Evolutionary conservation across 208 protist genomes (phyloP), one percentile per base, ranked within the genome.

Genomic region (Trypanosoma boissoni): DNA sequence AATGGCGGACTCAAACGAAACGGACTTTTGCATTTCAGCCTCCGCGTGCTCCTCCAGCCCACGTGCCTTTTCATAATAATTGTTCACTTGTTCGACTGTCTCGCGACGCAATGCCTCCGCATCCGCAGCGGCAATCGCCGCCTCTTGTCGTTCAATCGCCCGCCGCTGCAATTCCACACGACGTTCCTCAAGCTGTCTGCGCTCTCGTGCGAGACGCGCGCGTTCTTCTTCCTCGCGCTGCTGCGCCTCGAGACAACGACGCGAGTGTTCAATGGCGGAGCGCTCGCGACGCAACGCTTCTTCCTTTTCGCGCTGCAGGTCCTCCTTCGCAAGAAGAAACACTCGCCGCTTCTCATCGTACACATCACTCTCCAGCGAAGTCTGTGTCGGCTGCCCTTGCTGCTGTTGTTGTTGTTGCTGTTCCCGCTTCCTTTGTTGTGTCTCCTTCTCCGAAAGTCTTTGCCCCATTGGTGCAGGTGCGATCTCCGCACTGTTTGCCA

Each of bases 241-340:
- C 44, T 41, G 74, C 57, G 1, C 28, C 36, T 56, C 60, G 31
- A 53, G 66, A 2, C 65, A 55, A 3, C 67, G 64, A 23, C 59
- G 68, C 18, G 55, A 64, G 26, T 68, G 68, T 50, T 73, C 60
- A 14, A 24, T 46, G 45, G 20, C 37, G 12, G 52, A 34, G n/a
- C 72, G 51, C 44, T 79, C 72, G 29, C 74, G 50, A 58, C 58
- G 51, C 52, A 86, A 63, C 14, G 68, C 55, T 9, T 16, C 31
- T 16, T 67, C 42, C 54, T 76, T 80, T 32, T 85, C 74, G n/a
- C 55, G 54, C 53, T 72, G 71, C 12, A 85, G 45, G 14, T 71
- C 46, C 14, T 52, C 57, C 49, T 64, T 56, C 10, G 57, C 64
- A 24, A 21, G 29, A 24, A 71, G 42, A 34, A 71, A 64, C n/a